Evolutionary conservation across 2,329 filamentous ascomycete species (phyloP).

Genomic region (Aspergillus latus): DNA sequence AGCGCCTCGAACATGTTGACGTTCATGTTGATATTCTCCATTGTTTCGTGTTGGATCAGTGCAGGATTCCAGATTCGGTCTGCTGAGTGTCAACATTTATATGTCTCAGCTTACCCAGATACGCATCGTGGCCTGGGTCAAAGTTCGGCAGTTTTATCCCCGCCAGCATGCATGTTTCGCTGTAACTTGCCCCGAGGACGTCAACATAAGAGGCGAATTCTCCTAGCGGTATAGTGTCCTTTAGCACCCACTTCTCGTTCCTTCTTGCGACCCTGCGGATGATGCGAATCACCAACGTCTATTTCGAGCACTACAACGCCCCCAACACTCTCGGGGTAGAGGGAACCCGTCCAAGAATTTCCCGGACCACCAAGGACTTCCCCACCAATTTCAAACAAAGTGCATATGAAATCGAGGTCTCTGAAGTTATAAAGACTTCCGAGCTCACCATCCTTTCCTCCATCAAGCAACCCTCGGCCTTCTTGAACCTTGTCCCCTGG

Average conservation of each 20-base stretch:
- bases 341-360: constrained; percentile 22
- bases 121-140: neutral
- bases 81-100: too few relatives aligned
- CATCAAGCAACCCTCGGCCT: neutral
- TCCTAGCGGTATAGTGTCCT: neutral
- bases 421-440: neutral
- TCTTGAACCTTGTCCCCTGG: constrained; percentile 21
- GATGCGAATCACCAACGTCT: neutral
- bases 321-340: neutral
- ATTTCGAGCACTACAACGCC: neutral
- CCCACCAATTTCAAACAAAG: constrained; percentile 24
- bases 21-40: neutral
- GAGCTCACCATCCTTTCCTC: neutral
- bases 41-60: too few relatives aligned
- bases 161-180: neutral
- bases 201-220: neutral
- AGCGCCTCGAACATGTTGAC: neutral
- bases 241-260: neutral
- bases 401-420: constrained; percentile 28
- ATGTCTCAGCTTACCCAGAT: too few relatives aligned
- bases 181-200: neutral
- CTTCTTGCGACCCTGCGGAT: neutral
- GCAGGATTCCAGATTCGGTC: too few relatives aligned
- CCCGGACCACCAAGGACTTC: constrained; percentile 24
- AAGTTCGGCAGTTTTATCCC: neutral